A percentile compares a stretch with the other conserved stretches of the same genome.
Evolutionary conservation across 1,284 basidiomycete genomes (phyloP).

Genomic region (Trichosporon sp.): DNA sequence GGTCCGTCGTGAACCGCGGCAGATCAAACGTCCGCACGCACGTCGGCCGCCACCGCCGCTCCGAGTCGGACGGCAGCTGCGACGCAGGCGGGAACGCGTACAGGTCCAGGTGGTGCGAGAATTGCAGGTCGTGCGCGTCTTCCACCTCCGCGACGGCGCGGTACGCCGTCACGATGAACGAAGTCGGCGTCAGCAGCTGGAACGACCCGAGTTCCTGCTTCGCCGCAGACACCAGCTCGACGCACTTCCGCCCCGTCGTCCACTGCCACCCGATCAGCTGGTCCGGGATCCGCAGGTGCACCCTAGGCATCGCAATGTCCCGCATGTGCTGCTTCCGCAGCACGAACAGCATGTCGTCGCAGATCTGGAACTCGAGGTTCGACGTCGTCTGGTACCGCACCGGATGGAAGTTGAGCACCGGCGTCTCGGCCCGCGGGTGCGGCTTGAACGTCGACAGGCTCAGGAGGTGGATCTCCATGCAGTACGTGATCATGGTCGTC

Average conservation of each 20-base stretch:
- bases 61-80: conserved; percentile 24
- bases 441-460: conserved; percentile 40
- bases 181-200: conserved; percentile 37
- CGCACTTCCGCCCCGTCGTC: conserved; percentile 36
- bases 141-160: conserved; percentile 28
- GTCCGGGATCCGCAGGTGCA: conserved; percentile 16
- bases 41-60: conserved; percentile 19
- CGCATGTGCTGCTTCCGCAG: conserved; percentile 19
- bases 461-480: conserved; percentile 39
- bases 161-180: conserved; percentile 36
- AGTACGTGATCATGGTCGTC: conserved; percentile 8
- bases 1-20: conserved; percentile 32
- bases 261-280: conserved; percentile 45
- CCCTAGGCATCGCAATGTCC: neutral
- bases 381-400: conserved; percentile 13
- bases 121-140: conserved; percentile 30
- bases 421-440: conserved; percentile 37
- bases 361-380: conserved; percentile 44
- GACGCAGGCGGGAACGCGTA: conserved; percentile 19
- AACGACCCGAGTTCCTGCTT: conserved; percentile 39
- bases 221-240: conserved; percentile 26
- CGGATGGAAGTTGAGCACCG: conserved; percentile 30
- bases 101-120: conserved; percentile 38
- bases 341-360: conserved; percentile 46
- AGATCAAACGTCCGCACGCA: conserved; percentile 40